Evolutionary conservation across 2,329 filamentous ascomycete genomes (phyloP), one percentile per base, ranked within the genome.

Genomic region (Pestalotiopsis sp.): DNA sequence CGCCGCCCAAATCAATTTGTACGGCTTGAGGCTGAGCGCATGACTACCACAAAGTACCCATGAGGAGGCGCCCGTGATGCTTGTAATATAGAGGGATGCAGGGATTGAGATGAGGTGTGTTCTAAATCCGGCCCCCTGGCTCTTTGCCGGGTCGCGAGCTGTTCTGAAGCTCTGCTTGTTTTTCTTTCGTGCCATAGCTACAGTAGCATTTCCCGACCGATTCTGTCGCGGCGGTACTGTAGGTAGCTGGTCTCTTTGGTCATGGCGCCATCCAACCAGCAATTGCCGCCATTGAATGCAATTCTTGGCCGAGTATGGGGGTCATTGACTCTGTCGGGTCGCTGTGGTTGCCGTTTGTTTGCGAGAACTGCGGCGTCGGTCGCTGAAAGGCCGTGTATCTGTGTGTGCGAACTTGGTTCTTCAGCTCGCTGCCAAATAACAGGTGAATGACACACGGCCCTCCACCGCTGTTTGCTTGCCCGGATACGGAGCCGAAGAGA

Each of bases 1-100:
- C 56, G 20, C 17, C n/a, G 44, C 10, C 44, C 14, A 30, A 11
- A 52, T 22, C 11, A 48, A 22, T 2, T 14, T 52, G 17, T 35
- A n/a, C 35, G 20, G 40, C 26, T n/a, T 66, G 64, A 66, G 64
- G 64, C 64, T 66, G 64, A 66, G 55, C 64, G 55, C 64, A 30
- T 66, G 64, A 66, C 55, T 39, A 20, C 14, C 59, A 22, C 38
- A 22, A 17, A 62, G 35, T 17, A 30, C 5, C 59, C 59, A 22
- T 44, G 39, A 13, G 26, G 39, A 26, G 20, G 61, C 20, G 20
- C 20, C 38, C 62, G 20, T 52, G 44, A 52, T 52, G 44, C 44
- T 52, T 20, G 48, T 38, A 65, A 65, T 65, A 55, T 56, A 65
- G 52, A 35, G 22, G 26, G 30, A 22, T 63, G 62, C 62, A 55